Evolutionary conservation across 345 rosid species (phyloP), one percentile per base, ranked within the genome.

Genomic region (Trapa incisa): DNA sequence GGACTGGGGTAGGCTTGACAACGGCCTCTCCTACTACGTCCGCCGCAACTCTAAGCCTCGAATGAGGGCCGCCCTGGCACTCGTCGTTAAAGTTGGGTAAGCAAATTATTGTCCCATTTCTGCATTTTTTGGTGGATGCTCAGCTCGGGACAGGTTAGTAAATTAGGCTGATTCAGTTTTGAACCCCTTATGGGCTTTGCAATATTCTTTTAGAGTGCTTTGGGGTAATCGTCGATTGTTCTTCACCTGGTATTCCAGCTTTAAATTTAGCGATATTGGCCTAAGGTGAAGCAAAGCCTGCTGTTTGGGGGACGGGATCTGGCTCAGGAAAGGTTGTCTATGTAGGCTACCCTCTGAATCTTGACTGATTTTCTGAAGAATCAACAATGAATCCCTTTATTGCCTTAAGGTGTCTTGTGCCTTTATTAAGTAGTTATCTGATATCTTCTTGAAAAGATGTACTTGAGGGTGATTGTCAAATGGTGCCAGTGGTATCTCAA

Each of bases 1-100:
- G 29, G 92, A 80, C 65, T 22, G 79, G 47, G 98, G 98, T 14
- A 80, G 85, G 71, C 96, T 92, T 72, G 80, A 82, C 61, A 92
- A 89, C 78, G 96, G 98, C 75, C 94, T 91, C 68, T 65, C 67
- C 69, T 92, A 92, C 82, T 89, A 92, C 70, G 96, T 89, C 66
- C 93, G 96, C 47, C 77, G 86, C 67, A 92, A 92, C 68, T 80
- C 92, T 67, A 92, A 89, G 77, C 98, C 98, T 35, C 83, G 77
- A 71, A 89, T 89, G 89, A 82, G 98, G 74, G 96, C 96, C 67
- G 90, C 96, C 67, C 89, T 92, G 33, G 84, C 98, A 64, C 96
- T 92, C 29, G 29, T 22, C 29, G 29, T 22, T 22, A 22, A 22
- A 22, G 29, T 22, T 22, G 29, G 29, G 29, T 91, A 75, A 65